phyloP scores from a whole-genome alignment of 2,329 filamentous ascomycete species.

The Diaporthe ilicicola region DNA sequence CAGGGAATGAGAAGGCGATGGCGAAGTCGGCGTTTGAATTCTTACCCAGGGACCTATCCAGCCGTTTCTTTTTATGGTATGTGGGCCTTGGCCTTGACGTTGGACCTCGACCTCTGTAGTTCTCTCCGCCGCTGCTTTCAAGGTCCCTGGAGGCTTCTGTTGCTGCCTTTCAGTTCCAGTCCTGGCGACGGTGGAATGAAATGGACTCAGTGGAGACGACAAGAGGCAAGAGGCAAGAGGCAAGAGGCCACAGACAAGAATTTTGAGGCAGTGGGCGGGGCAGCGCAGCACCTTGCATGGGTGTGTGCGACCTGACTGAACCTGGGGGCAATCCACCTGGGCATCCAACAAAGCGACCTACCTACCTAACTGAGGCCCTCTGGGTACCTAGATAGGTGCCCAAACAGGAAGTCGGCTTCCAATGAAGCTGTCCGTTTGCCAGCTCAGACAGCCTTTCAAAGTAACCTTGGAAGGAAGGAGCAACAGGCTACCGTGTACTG shows the following conservation, averaged over 20 bases:
- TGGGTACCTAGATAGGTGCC: neutral
- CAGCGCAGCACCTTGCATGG: neutral
- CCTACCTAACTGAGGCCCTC: no score
- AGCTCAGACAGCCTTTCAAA: neutral
- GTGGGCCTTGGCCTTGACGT: neutral
- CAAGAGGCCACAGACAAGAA: neutral
- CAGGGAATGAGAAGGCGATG: neutral
- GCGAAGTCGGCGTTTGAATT: conserved; percentile 9
- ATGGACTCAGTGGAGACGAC: neutral
- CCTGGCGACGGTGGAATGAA: neutral
- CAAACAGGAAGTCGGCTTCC: neutral
- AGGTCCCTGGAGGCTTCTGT: conserved; percentile 3
- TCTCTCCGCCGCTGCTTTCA: conserved; percentile 20
- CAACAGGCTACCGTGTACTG: neutral
- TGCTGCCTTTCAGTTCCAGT: neutral
- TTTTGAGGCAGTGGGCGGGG: conserved; percentile 14
- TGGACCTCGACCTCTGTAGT: conserved; percentile 5
- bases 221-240: neutral
- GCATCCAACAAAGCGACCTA: neutral
- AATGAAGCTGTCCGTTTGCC: neutral
- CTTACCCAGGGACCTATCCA: conserved; percentile 23
- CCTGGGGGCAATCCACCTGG: neutral
- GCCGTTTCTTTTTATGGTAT: conserved; percentile 1
- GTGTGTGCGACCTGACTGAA: neutral
- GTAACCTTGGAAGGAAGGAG: neutral